phyloP scores from a whole-genome alignment of 2,329 filamentous ascomycete species.

The Colletotrichum gloeosporioides region DNA sequence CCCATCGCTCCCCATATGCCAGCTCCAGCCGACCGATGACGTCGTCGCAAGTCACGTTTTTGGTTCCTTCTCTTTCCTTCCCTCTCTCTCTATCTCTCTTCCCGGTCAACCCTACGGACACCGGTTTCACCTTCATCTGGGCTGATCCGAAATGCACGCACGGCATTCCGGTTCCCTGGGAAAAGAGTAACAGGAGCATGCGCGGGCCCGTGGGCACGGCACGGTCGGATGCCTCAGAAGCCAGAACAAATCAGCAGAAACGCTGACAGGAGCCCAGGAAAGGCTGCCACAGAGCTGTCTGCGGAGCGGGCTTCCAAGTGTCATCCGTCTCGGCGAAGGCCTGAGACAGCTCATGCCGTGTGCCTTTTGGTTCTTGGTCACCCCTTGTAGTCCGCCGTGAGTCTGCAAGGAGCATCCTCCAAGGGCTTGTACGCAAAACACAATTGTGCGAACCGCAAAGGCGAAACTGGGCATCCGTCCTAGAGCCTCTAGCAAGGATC shows the following conservation, averaged over 20 bases:
- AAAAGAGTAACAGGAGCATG: neutral
- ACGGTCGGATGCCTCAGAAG: neutral
- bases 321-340: neutral
- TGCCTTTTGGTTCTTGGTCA: neutral
- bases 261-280: constrained; percentile 11
- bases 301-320: neutral
- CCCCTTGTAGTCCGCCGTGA: neutral
- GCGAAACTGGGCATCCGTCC: neutral
- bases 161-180: constrained; percentile 15
- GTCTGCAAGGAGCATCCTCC: neutral
- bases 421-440: neutral
- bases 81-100: neutral
- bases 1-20: neutral
- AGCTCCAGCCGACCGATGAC: neutral
- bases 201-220: constrained; percentile 8
- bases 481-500: neutral
- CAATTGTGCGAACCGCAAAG: neutral
- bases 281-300: neutral
- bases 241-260: constrained; percentile 8
- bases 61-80: neutral
- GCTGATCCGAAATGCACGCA: neutral
- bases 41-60: neutral
- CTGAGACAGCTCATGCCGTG: constrained; percentile 1
- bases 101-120: neutral
- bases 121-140: constrained; percentile 14